Conservation (phyloP, 176 grass and related monocot genomes). For the Cenchrus fungigraminus region DNA sequence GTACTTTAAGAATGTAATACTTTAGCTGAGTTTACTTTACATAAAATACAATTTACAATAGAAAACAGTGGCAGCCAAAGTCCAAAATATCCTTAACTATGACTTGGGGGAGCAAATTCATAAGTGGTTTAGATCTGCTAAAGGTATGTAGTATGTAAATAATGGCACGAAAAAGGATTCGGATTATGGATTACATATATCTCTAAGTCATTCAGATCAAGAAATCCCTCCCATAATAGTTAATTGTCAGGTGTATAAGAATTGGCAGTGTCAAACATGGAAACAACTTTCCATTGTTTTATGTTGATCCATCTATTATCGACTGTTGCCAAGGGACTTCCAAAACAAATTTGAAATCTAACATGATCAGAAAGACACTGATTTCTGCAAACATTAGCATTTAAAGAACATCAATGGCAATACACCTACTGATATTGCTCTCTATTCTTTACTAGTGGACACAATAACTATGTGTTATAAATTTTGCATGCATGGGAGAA, state of each 20-base stretch:
- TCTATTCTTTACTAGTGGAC: too few species aligned
- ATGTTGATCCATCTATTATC: not conserved
- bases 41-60: not conserved
- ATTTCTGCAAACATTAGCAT: not conserved
- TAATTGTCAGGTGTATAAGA: not conserved
- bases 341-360: not conserved
- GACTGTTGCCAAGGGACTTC: not conserved
- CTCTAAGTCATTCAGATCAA: not conserved
- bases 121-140: not conserved
- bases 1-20: not conserved
- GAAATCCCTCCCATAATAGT: not conserved
- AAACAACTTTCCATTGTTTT: not conserved
- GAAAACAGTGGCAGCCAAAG: not conserved
- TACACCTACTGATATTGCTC: not conserved
- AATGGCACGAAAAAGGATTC: not conserved
- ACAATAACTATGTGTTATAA: not conserved
- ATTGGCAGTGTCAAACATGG: not conserved
- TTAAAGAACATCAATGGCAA: not conserved
- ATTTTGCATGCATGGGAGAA: not conserved
- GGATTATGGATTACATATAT: not conserved
- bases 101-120: not conserved
- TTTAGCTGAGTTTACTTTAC: not conserved
- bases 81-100: not conserved
- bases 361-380: not conserved
- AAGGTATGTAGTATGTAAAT: not conserved